Evolutionary conservation across 2,329 filamentous ascomycete genomes (phyloP), one percentile per base, ranked within the genome.

Genomic region (Verticillium dahliae): DNA sequence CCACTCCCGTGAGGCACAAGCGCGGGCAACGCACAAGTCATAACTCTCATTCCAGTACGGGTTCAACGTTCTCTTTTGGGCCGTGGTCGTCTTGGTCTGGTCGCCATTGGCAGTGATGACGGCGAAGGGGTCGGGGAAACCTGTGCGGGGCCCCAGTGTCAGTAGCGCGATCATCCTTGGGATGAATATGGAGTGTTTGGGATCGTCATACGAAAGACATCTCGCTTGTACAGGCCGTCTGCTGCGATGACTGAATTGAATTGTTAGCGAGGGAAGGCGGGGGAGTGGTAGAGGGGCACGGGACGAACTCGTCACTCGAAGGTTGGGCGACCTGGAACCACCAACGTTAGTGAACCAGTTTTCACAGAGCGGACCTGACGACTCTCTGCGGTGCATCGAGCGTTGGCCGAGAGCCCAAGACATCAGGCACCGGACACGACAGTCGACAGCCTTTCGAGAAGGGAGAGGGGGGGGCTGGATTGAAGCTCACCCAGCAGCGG

Each of bases 41-140:
- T 99, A 99, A 73, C 88, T 92, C 81, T 99, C 95, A 77, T 99
- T 99, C 95, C 95, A 99, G 76, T 99, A 99, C n/a, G 95, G 95
- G 76, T 97, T 98, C 76, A 99, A 81, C 11, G 95, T 98, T 78
- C 95, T 90, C 79, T 97, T 98, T 76, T 95, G 96, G 68, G 98
- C 95, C 41, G 89, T 89, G 11, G 95, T 99, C n/a, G 95, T 98
- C 78, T 93, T 92, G 62, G 95, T 99, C 80, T 99, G 95, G 78
- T 99, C 95, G 75, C 95, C 95, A 77, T 93, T 94, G 77, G 98
- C 88, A 62, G 95, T 99, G 69, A 93, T 94, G 67, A 99, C 95
- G 56, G 95, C 94, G 74, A 99, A 99, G 31, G 95, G 95, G 76
- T 99, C 95, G 63, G 95, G 95, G 69, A 98, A 97, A 73, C 94